These are phyloP conservation scores for Atkinsonella texensis DNA, from an alignment of 2,329 filamentous ascomycete genomes.

Conservation along the genomic window DNA sequence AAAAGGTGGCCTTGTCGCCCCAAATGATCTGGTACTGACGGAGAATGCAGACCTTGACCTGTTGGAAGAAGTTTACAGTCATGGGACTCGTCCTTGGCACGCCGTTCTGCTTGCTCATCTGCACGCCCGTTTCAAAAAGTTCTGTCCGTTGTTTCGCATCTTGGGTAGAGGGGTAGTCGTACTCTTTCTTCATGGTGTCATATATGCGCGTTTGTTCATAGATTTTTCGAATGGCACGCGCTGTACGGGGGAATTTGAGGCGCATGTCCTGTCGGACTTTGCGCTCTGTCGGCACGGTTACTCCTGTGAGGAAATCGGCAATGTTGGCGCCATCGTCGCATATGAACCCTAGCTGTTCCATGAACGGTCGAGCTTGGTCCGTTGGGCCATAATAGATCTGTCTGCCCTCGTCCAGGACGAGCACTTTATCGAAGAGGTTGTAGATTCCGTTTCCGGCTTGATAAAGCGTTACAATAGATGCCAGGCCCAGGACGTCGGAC, in stretches of 20 bases:
- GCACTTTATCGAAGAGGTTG: constrained; percentile 57
- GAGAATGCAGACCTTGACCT: constrained; percentile 43
- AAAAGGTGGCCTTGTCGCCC: constrained; percentile 51
- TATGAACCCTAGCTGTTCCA: constrained; percentile 52
- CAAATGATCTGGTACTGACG: constrained; percentile 55
- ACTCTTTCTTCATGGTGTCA: constrained; percentile 39
- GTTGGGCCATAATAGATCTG: constrained; percentile 53
- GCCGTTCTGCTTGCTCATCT: constrained; percentile 40
- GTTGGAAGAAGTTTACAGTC: constrained; percentile 40
- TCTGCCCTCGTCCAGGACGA: constrained; percentile 54
- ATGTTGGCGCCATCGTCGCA: constrained; percentile 51
- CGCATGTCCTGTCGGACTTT: constrained; percentile 36
- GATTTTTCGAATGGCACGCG: constrained; percentile 28
- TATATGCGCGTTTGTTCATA: constrained; percentile 43
- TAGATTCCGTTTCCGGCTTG: constrained; percentile 62
- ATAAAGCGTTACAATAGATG: constrained; percentile 53
- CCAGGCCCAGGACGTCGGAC: constrained; percentile 48
- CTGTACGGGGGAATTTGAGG: constrained; percentile 31
- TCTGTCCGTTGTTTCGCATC: constrained; percentile 36
- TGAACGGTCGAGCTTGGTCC: constrained; percentile 47
- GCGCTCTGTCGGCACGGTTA: constrained; percentile 57
- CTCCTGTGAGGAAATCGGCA: constrained; percentile 53
- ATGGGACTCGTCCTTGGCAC: constrained; percentile 42
- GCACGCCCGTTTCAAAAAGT: constrained; percentile 40
- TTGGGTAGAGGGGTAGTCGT: constrained; percentile 40